A percentile compares a stretch with the other conserved stretches of the same genome.
phyloP scores from a whole-genome alignment of 257 asterid species.

The Solanum dulcamara region DNA sequence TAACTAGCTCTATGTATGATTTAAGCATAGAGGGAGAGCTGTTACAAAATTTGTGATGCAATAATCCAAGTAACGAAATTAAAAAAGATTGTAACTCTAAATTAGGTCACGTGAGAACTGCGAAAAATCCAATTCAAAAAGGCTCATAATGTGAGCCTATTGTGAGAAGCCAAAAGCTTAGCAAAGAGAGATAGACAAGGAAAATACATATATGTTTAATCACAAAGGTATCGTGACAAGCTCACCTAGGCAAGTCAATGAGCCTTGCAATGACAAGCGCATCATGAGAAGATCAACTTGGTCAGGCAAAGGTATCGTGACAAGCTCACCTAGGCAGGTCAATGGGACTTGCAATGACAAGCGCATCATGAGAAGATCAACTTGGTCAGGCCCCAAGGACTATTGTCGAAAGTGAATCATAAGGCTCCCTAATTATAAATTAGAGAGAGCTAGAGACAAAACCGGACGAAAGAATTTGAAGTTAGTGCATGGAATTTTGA shows the following conservation, averaged over 20 bases:
- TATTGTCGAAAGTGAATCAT: background rate
- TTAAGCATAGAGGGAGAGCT: no score
- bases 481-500: background rate
- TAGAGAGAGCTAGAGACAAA: background rate
- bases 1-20: no score
- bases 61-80: no score
- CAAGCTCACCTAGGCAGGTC: no score
- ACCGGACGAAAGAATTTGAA: rapidly evolving
- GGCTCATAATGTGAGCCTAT: no score
- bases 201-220: background rate
- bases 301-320: no score
- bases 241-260: background rate
- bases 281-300: background rate
- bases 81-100: no score
- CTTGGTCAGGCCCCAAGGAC: background rate
- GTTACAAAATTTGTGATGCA: no score
- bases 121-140: background rate
- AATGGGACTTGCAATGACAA: no score
- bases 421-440: background rate
- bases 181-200: background rate
- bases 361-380: no score
- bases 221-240: background rate
- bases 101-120: background rate
- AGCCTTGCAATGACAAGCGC: background rate
- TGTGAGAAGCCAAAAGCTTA: background rate